A percentile compares a stretch with the other conserved stretches of the same genome.
Evolutionary conservation across 129 eudicot species (phyloP).

Genomic region (Tagetes erecta): DNA sequence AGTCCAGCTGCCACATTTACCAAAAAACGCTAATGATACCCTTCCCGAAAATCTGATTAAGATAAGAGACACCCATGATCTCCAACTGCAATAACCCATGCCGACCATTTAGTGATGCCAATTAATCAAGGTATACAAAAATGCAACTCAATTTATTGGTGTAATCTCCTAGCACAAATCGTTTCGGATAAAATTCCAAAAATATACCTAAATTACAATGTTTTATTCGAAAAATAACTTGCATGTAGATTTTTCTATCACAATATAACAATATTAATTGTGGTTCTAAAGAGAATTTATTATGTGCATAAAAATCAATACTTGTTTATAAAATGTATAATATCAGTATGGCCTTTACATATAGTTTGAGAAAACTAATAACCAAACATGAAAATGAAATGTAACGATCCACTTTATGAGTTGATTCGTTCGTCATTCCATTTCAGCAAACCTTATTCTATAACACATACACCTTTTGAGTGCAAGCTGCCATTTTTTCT

Average conservation of each 20-base stretch:
- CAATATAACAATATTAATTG: too few species aligned
- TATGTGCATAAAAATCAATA: background rate
- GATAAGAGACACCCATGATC: background rate
- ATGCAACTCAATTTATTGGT: background rate
- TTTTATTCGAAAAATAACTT: too few species aligned
- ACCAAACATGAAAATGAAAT: background rate
- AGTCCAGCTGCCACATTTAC: too few species aligned
- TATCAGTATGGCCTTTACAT: background rate
- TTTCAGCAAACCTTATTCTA: background rate
- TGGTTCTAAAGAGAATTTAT: background rate
- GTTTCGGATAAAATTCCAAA: background rate
- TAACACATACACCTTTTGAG: background rate
- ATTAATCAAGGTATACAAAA: background rate
- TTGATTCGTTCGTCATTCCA: background rate
- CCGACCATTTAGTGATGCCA: background rate
- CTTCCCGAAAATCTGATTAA: too few species aligned
- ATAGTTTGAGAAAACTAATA: background rate
- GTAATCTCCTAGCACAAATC: background rate
- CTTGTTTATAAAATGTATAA: background rate
- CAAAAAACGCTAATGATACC: too few species aligned
- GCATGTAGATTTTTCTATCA: too few species aligned
- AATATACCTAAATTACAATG: background rate
- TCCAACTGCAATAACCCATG: constrained; percentile 2
- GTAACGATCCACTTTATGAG: background rate
- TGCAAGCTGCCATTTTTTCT: too few species aligned